Base-by-base conservation (phyloP, 352 stramenopile species). In the Pelagophyceae sp. region DNA sequence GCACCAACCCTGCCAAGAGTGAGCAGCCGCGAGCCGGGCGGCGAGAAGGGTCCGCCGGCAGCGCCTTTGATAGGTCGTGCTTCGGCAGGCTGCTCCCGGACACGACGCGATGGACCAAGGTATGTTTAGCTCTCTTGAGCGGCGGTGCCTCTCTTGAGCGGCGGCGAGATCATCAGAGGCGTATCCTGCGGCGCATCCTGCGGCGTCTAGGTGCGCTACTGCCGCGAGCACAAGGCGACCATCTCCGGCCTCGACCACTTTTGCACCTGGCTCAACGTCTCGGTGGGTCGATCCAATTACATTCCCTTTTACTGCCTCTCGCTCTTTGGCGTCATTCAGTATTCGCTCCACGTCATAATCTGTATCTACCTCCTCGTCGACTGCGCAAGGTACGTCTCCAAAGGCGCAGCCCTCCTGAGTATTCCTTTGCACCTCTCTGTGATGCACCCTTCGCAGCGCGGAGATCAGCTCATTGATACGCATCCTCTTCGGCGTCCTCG, bases 261-360 rank as follows among this genome's bases (percentile, higher is more conserved):
- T 27, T 74, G 67, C 67, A 74, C 67, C 35, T 74, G 67, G 67
- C 38, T 74, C 20, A 74, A 74, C 67, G n/a, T 33, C 1, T 40
- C 17, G 19, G n/a, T 74, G 35, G 67, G 67, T 23, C 67, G 67
- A 2, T 58, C 33, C 20, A 74, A 74, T n/a, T 74, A 74, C 38
- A 37, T 74, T 2, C 67, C 67, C 2, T 72, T 72, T 29, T 72
- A 38, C 35, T 1, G 3, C 35, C 3, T 72, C 31, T 11, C 31
- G 6, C 2, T 35, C 11, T 38, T 45, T 11, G 63, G 63, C 63
- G n/a, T 32, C 29, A 19, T 35, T 15, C 67, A 74, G 38, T 74
- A 74, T 37, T 11, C 67, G 35, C 11, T 74, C 27, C 67, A 74
- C 38, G 11, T 37, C 2, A 37, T 31, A 0, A n/a, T 54, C 67